These are phyloP conservation scores for Leptodermis oblonga DNA, from an alignment of 257 asterid species.

Conservation along the genomic window DNA sequence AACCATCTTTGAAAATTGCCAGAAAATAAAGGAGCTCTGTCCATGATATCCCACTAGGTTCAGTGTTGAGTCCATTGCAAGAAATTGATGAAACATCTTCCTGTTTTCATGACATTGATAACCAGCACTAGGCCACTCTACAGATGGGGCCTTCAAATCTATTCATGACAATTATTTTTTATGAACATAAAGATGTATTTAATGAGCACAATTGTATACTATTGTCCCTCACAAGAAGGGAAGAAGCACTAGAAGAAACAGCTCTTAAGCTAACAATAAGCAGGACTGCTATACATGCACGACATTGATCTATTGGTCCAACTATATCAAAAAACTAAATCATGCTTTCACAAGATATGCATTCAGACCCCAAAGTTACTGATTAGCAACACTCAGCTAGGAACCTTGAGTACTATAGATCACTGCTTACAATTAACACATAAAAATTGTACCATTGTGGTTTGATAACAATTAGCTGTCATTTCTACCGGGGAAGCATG, in stretches of 20 bases:
- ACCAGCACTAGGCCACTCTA: not conserved
- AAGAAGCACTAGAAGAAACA: too few species aligned
- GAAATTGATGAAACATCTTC: slow-evolving; percentile 2
- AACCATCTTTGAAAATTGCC: too few species aligned
- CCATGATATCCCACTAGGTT: not conserved
- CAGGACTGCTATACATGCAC: not conserved
- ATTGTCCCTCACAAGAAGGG: not conserved
- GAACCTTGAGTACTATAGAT: not conserved
- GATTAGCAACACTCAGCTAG: not conserved
- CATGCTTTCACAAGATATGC: not conserved
- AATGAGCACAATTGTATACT: not conserved
- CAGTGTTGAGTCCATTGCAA: not conserved
- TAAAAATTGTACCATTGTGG: not conserved
- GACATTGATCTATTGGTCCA: not conserved
- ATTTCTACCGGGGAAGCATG: not conserved
- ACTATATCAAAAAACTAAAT: too few species aligned
- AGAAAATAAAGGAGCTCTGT: not conserved
- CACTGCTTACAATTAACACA: not conserved
- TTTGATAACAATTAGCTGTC: not conserved
- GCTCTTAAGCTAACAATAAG: not conserved
- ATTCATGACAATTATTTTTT: not conserved
- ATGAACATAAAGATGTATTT: not conserved
- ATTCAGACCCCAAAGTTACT: not conserved
- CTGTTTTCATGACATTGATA: not conserved
- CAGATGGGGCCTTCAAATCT: not conserved